These are phyloP conservation scores for Yamagishiella unicocca DNA, from an alignment of 139 green algal species.

Conservation along the genomic window DNA sequence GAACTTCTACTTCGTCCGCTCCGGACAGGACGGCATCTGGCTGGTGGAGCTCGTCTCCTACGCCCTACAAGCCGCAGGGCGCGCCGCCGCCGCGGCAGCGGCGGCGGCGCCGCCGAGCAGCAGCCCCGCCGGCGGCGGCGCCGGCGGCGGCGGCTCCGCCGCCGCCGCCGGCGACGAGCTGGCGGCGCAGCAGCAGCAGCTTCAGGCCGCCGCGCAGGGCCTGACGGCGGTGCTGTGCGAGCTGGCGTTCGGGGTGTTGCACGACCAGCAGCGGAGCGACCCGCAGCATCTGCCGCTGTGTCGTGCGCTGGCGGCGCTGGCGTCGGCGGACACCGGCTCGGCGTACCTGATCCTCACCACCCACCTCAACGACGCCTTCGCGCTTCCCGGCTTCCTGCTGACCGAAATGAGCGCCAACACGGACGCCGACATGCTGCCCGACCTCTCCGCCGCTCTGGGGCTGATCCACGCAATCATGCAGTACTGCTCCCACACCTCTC, in stretches of 20 bases:
- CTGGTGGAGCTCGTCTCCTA: not conserved
- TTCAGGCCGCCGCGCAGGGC: not conserved
- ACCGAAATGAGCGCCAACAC: not conserved
- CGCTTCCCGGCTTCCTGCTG: not conserved
- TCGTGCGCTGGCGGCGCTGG: slow-evolving; percentile 1
- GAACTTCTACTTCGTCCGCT: slow-evolving; percentile 9
- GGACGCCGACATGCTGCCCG: not conserved
- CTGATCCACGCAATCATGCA: slow-evolving; percentile 10
- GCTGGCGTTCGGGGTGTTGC: not conserved
- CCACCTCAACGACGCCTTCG: not conserved
- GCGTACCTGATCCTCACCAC: not conserved
- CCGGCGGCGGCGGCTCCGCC: too few relatives aligned
- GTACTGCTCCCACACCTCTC: not conserved
- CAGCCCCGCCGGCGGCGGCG: not conserved
- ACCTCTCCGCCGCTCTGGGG: not conserved
- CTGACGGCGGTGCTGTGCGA: not conserved
- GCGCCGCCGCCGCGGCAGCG: not conserved
- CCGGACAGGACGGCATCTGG: not conserved
- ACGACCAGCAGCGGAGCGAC: not conserved
- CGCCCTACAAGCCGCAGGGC: not conserved
- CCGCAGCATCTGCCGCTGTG: not conserved
- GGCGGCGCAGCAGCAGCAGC: not conserved
- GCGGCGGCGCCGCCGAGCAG: not conserved
- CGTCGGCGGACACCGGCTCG: not conserved
- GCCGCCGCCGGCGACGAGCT: not conserved